Evolutionary conservation across 164 flowering plant species (phyloP).

Genomic region (Magnolia officinalis): DNA sequence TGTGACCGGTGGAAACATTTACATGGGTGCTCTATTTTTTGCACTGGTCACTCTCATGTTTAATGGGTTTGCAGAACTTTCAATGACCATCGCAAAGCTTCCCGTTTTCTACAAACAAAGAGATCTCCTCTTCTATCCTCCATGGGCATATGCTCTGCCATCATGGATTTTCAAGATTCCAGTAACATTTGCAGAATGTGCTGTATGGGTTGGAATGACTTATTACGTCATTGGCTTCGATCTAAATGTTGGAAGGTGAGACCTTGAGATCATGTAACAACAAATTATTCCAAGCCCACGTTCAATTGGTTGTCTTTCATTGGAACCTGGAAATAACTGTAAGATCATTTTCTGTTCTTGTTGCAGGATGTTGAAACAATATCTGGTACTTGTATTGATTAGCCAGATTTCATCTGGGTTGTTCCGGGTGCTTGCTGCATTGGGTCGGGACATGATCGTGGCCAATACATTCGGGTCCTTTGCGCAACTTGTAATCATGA

Average conservation of each 20-base stretch:
- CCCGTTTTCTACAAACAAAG: constrained; percentile 68
- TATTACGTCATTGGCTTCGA: constrained; percentile 45
- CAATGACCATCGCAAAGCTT: constrained; percentile 39
- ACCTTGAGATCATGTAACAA: background rate
- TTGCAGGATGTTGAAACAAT: constrained; percentile 41
- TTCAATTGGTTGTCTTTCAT: background rate
- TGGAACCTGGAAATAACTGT: background rate
- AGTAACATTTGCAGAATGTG: constrained; percentile 31
- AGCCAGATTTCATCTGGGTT: constrained; percentile 40
- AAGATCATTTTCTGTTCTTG: background rate
- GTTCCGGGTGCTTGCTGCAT: constrained; percentile 31
- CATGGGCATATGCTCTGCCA: constrained; percentile 59
- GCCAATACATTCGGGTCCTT: constrained; percentile 39
- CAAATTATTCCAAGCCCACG: background rate
- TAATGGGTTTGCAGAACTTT: constrained; percentile 43
- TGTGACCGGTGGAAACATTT: constrained; percentile 32
- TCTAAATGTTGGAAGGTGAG: constrained; percentile 35
- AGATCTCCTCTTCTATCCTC: constrained; percentile 48
- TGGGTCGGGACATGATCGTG: constrained; percentile 33
- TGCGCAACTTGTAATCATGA: constrained; percentile 19
- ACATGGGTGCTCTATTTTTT: constrained; percentile 43
- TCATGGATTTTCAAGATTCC: constrained; percentile 39
- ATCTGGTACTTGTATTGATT: constrained; percentile 23
- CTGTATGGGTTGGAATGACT: constrained; percentile 33
- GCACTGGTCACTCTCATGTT: constrained; percentile 24